Conservation (phyloP, 2,329 filamentous ascomycete species). For the Xylariales sp. region DNA sequence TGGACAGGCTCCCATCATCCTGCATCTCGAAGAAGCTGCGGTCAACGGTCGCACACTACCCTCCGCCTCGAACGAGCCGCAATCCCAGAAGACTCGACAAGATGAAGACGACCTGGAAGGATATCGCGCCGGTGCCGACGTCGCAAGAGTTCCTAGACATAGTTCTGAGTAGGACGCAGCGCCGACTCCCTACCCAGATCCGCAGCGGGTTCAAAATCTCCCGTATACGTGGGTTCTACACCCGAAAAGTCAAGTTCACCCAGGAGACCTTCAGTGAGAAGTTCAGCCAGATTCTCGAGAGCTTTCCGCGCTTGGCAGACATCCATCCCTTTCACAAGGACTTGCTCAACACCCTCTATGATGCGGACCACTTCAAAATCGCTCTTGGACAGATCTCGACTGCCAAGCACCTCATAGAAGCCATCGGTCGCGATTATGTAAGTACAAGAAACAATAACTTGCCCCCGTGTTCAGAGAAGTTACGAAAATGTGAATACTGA, state of each 20-base stretch:
- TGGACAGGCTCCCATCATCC: background rate
- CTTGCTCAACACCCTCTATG: slow-evolving; percentile 95
- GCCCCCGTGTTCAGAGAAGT: no score
- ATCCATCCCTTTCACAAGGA: slow-evolving; percentile 92
- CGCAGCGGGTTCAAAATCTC: slow-evolving; percentile 93
- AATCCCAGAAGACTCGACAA: slow-evolving; percentile 1
- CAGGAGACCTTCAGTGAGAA: slow-evolving; percentile 96
- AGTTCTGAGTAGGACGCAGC: slow-evolving; percentile 87
- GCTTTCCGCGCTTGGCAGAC: slow-evolving; percentile 87
- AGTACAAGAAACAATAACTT: no score
- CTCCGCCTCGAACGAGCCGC: no score
- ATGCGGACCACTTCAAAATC: slow-evolving; percentile 96
- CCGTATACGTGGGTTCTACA: slow-evolving; percentile 90
- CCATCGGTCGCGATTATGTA: slow-evolving; percentile 92
- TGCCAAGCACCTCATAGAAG: slow-evolving; percentile 94
- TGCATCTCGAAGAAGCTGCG: background rate
- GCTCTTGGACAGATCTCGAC: slow-evolving; percentile 94
- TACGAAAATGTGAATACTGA: no score
- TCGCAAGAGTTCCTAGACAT: slow-evolving; percentile 97
- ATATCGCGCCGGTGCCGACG: slow-evolving; percentile 84
- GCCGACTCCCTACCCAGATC: slow-evolving; percentile 91
- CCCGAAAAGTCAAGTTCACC: slow-evolving; percentile 96
- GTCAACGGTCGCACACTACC: background rate
- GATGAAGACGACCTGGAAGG: slow-evolving; percentile 52
- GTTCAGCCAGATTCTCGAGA: slow-evolving; percentile 82